Evolutionary conservation across 352 stramenopile species (phyloP).

Genomic region (Peronospora destructor): DNA sequence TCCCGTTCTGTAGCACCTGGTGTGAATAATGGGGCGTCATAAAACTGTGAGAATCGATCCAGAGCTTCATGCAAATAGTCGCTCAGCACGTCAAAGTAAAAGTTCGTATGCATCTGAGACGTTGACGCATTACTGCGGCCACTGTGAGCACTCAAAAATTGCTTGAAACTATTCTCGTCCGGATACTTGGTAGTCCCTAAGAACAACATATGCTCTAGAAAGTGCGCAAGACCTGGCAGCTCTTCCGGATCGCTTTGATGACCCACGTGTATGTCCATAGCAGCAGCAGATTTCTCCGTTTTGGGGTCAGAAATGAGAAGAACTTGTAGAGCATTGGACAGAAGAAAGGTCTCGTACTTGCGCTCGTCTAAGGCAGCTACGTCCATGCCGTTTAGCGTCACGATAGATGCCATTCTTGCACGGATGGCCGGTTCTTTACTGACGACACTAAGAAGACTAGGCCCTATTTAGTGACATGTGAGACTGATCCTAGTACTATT

Average conservation of each 20-base stretch:
- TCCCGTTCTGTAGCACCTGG: constrained; percentile 88
- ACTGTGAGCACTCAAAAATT: constrained; percentile 90
- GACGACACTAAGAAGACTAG: too few relatives aligned
- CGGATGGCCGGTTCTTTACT: too few relatives aligned
- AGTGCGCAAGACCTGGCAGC: constrained; percentile 86
- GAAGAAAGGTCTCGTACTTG: constrained; percentile 43
- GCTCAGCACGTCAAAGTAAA: constrained; percentile 93
- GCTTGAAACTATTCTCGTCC: constrained; percentile 91
- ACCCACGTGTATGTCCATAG: constrained; percentile 94
- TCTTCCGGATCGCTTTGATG: constrained; percentile 85
- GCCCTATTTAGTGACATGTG: neutral
- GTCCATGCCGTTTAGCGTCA: constrained; percentile 45
- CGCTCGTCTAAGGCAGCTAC: constrained; percentile 60
- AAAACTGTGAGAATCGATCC: constrained; percentile 97
- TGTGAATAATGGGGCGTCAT: constrained; percentile 93
- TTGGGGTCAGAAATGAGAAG: constrained; percentile 88
- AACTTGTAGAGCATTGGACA: constrained; percentile 56
- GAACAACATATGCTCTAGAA: constrained; percentile 97
- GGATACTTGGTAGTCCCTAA: constrained; percentile 94
- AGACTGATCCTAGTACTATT: too few relatives aligned
- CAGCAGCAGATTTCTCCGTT: constrained; percentile 88
- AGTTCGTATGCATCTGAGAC: constrained; percentile 93
- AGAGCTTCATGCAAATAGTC: constrained; percentile 76
- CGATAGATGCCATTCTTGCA: constrained; percentile 21
- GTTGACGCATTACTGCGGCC: constrained; percentile 95